These are phyloP conservation scores for Rhexocercosporidium sp. DNA, from an alignment of 2,329 filamentous ascomycete genomes.

Conservation along the genomic window DNA sequence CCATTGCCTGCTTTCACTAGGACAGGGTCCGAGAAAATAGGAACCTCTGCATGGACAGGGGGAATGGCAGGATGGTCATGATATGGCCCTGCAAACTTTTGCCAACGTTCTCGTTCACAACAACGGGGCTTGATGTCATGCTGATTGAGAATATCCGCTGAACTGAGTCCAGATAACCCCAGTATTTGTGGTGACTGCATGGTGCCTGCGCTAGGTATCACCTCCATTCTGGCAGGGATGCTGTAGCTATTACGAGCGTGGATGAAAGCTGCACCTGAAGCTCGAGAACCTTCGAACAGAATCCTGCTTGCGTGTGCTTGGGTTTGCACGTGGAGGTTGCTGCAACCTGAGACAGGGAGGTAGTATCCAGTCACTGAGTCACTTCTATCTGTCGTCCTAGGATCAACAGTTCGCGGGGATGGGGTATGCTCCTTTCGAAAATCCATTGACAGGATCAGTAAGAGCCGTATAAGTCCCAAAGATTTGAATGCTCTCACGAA, in stretches of 20 bases:
- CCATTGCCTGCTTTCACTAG: not conserved
- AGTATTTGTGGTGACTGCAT: conserved; percentile 52
- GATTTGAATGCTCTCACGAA: not conserved
- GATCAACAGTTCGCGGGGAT: conserved; percentile 2
- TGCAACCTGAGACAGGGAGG: conserved; percentile 16
- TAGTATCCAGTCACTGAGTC: conserved; percentile 29
- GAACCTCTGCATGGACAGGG: not conserved
- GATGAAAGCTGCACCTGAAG: not conserved
- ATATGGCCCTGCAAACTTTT: conserved; percentile 58
- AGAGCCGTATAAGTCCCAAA: not conserved
- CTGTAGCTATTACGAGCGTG: conserved; percentile 21
- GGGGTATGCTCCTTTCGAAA: conserved; percentile 12
- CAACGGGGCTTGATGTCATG: conserved; percentile 55
- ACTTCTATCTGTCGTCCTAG: conserved; percentile 6
- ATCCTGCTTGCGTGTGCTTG: conserved; percentile 83
- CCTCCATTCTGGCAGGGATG: conserved; percentile 42
- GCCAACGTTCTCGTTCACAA: conserved; percentile 65
- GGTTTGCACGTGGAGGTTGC: conserved; percentile 80
- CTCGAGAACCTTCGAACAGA: conserved; percentile 47
- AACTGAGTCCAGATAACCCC: conserved; percentile 52
- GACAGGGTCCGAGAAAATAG: not conserved
- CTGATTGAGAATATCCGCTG: conserved; percentile 42
- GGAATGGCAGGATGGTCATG: conserved; percentile 7
- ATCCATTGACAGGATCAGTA: conserved; percentile 10
- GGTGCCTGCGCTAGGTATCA: conserved; percentile 53